phyloP scores from a whole-genome alignment of 306 rosid species.

The barrel medic (Medicago truncatula) region DNA sequence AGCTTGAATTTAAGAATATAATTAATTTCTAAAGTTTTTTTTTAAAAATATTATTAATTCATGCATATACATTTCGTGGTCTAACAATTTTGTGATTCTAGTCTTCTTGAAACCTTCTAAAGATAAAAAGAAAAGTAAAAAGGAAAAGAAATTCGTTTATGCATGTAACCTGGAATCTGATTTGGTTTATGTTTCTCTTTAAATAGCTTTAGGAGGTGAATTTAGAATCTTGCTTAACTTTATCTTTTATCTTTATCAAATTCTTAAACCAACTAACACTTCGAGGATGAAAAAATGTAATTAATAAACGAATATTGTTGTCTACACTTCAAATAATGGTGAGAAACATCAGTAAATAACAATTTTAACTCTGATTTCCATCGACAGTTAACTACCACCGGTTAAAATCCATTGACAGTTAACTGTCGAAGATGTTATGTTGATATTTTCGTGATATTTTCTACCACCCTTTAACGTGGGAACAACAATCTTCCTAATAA shows the following conservation, averaged over 20 bases:
- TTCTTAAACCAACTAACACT: constrained; percentile 38
- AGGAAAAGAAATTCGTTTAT: constrained; percentile 16
- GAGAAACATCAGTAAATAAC: no score
- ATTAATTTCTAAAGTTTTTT: no score
- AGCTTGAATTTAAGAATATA: not conserved
- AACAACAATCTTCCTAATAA: no score
- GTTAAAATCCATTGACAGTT: no score
- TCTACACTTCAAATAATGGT: no score
- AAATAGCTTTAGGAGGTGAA: constrained; percentile 27
- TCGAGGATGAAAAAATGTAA: constrained; percentile 21
- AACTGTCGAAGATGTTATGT: no score
- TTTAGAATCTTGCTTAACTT: constrained; percentile 8
- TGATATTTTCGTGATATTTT: no score
- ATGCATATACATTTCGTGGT: not conserved
- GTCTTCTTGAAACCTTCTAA: not conserved
- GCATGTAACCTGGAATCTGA: constrained; percentile 21
- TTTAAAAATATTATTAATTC: not conserved
- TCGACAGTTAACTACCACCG: no score
- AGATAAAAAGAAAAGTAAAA: constrained; percentile 21
- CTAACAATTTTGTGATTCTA: not conserved
- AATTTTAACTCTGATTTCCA: no score
- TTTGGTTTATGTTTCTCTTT: constrained; percentile 27
- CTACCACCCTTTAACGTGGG: no score
- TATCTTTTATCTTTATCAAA: constrained; percentile 26
- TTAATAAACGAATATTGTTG: no score